A percentile compares a stretch with the other conserved stretches of the same genome.
Evolutionary conservation across 495 filamentous ascomycete species (phyloP).

Genomic region (Sphaerosporella brunnea): DNA sequence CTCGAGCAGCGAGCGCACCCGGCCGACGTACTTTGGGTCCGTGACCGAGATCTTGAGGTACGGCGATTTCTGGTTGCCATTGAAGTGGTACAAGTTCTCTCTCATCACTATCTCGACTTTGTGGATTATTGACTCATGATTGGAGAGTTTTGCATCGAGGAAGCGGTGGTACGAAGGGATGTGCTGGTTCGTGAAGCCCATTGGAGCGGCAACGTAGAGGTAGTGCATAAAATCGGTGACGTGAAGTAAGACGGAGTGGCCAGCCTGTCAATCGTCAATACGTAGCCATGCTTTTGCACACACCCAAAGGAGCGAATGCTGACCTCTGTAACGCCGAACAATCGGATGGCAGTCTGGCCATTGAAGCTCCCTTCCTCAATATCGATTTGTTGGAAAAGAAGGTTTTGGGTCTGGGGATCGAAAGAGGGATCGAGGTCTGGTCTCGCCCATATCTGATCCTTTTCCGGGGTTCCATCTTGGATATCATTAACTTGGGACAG

Average conservation of each 20-base stretch:
- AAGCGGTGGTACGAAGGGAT: conserved; percentile 57
- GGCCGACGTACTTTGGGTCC: conserved; percentile 64
- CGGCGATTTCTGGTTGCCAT: conserved; percentile 76
- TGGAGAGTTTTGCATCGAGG: conserved; percentile 54
- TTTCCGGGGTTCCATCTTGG: conserved; percentile 62
- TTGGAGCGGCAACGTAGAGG: conserved; percentile 77
- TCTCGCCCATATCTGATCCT: conserved; percentile 83
- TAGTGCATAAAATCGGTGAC: conserved; percentile 95
- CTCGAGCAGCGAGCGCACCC: conserved; percentile 55
- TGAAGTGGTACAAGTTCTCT: conserved; percentile 83
- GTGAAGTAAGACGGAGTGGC: conserved; percentile 87
- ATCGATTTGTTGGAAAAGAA: conserved; percentile 92
- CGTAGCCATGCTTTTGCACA: conserved; percentile 15
- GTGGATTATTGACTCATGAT: conserved; percentile 43
- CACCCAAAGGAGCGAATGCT: neutral
- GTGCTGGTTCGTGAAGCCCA: conserved; percentile 58
- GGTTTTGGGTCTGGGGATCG: conserved; percentile 47
- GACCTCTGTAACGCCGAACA: conserved; percentile 96
- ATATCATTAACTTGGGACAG: conserved; percentile 73
- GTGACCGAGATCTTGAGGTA: conserved; percentile 86
- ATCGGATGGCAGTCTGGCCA: conserved; percentile 56
- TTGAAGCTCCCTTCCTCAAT: conserved; percentile 72
- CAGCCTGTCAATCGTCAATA: conserved; percentile 32
- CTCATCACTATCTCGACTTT: conserved; percentile 61
- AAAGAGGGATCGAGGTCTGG: conserved; percentile 52